Conservation (phyloP, 2,329 filamentous ascomycete genomes). For the Phoma sp. region DNA sequence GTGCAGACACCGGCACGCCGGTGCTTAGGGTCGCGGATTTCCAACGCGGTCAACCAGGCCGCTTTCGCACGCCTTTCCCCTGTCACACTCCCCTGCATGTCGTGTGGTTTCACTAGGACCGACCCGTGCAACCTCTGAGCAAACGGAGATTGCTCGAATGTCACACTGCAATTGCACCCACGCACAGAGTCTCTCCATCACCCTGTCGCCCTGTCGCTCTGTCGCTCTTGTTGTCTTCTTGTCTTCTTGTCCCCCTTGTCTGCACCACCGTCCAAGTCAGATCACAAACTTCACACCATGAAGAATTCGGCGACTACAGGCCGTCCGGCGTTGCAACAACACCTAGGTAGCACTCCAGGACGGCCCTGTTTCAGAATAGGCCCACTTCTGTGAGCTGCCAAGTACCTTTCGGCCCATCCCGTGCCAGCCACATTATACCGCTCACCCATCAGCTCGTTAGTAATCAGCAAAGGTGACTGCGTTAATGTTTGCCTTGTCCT, state of each 20-base stretch:
- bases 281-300: background rate
- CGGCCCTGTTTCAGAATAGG: slow-evolving; percentile 8
- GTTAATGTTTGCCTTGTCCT: background rate
- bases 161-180: slow-evolving; percentile 1
- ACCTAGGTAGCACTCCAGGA: background rate
- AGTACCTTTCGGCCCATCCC: slow-evolving; percentile 3
- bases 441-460: slow-evolving; percentile 1
- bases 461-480: background rate
- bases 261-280: background rate
- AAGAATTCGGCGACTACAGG: background rate
- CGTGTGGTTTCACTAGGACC: slow-evolving; percentile 11
- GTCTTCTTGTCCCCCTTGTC: background rate
- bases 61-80: slow-evolving; percentile 6
- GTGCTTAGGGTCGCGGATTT: slow-evolving; percentile 10
- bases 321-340: background rate
- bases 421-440: slow-evolving; percentile 1
- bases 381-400: slow-evolving; percentile 7
- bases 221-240: background rate
- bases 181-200: background rate
- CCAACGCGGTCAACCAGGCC: background rate
- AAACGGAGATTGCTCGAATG: slow-evolving; percentile 12
- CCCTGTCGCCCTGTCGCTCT: background rate
- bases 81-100: slow-evolving; percentile 7
- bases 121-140: slow-evolving; percentile 10
- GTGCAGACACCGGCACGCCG: slow-evolving; percentile 13